Base-by-base conservation (phyloP, 1,139 yeast species). In the Debaryomycetaceae sp. region DNA sequence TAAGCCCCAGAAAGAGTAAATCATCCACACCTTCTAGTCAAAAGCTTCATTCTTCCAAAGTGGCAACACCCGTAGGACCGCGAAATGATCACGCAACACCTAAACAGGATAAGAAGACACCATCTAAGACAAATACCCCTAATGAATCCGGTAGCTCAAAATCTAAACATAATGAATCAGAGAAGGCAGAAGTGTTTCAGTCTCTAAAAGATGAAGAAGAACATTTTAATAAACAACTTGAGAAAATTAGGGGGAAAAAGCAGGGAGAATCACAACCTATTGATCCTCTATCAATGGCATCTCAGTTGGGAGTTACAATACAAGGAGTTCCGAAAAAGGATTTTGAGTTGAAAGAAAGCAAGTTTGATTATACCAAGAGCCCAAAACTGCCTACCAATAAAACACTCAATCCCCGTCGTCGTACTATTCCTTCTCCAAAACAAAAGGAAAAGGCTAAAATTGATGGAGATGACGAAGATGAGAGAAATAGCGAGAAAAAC, bases 251-350 rank as follows among this genome's bases (percentile, higher is more conserved):
- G 38, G 36, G 35, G 19, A 45, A 34, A n/a, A 11, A 22, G 2
- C 26, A 22, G 26, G 11, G 11, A 22, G 26, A 8, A 3, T 11
- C 4, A 11, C 11, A 8, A 22, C 26, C 26, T 8, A n/a, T n/a
- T n/a, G 30, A 33, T 17, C 33, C 38, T 19, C 13, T 28, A 11
- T 36, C 52, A 34, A 33, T 59, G 33, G 65, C 66, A 3, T 47
- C 60, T 17, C 56, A 55, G 42, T 50, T 62, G 42, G 69, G 68
- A 5, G 57, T 63, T 7, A 55, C 58, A 1, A 48, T 61, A 16
- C 58, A 57, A 43, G 65, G 63, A 1, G 41, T 51, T 34, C 43
- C 49, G 28, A 53, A 53, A 11, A 32, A 38, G 17, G 33, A 32
- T 17, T 40, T 19, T 26, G 33, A 36, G 5, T 41, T 42, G 24